Percentiles rank a stretch among this genome's conserved stretches.
phyloP scores from a whole-genome alignment of 768 basidiomycete species.

The Wakefieldia striispora region DNA sequence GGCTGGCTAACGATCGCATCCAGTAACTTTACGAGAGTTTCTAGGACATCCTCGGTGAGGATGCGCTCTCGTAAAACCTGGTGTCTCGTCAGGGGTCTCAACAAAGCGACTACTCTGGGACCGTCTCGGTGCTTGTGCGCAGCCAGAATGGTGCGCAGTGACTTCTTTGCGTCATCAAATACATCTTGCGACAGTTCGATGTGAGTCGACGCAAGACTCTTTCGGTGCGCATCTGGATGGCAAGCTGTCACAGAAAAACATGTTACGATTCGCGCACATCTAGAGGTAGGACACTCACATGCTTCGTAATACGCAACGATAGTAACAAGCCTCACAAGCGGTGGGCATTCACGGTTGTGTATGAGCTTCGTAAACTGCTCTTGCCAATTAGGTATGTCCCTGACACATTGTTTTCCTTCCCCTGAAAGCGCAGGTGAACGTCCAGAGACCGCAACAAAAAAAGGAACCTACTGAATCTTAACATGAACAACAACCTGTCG shows the following conservation, averaged over 20 bases:
- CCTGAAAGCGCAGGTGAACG: constrained; percentile 1
- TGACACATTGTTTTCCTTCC: constrained; percentile 22
- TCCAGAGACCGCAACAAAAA: background rate
- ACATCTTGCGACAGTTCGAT: background rate
- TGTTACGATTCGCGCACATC: too few relatives aligned
- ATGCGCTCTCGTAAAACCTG: constrained; percentile 8
- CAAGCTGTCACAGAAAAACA: constrained; percentile 3
- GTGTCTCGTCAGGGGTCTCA: constrained; percentile 21
- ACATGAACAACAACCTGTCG: constrained; percentile 18
- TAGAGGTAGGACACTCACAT: constrained; percentile 6
- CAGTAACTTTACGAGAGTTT: constrained; percentile 11
- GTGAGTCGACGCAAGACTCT: background rate
- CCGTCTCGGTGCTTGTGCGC: constrained; percentile 16
- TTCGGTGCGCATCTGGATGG: background rate
- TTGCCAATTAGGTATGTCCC: constrained; percentile 13
- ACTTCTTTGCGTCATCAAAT: constrained; percentile 16
- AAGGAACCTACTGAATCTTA: constrained; percentile 7
- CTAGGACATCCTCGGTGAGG: constrained; percentile 13
- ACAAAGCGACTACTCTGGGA: constrained; percentile 20
- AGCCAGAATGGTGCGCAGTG: constrained; percentile 10
- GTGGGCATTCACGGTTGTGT: constrained; percentile 4
- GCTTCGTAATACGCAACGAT: constrained; percentile 23
- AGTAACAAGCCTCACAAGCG: constrained; percentile 20
- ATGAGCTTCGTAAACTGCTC: constrained; percentile 11
- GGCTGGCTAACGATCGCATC: constrained; percentile 7